Percentiles rank a stretch among this genome's conserved stretches.
Evolutionary conservation across 139 green algal genomes (phyloP).

Genomic region (Diplosphaera chodatii): DNA sequence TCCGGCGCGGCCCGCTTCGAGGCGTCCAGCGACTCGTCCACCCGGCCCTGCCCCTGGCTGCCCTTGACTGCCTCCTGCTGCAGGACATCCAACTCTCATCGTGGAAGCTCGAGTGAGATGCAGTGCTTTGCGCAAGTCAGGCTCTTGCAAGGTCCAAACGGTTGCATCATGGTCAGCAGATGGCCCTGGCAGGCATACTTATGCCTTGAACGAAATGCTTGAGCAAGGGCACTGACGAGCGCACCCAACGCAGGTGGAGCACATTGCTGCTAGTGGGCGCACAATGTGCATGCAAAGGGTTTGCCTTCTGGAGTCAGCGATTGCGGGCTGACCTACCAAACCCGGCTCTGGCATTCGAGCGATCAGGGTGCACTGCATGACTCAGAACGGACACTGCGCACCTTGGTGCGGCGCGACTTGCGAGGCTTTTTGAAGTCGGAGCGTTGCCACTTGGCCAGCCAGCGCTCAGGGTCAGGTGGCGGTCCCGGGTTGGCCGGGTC

Average conservation of each 20-base stretch:
- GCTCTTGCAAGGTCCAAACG: no score
- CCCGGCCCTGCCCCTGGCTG: conserved; percentile 60
- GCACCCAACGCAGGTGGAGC: no score
- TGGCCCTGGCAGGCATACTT: neutral
- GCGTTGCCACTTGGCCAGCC: conserved; percentile 92
- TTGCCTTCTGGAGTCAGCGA: no score
- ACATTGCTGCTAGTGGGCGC: no score
- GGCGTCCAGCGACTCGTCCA: conserved; percentile 41
- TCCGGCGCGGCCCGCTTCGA: conserved; percentile 4
- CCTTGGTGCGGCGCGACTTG: conserved; percentile 13
- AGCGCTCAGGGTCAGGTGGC: conserved; percentile 87
- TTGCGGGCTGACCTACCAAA: no score
- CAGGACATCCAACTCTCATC: neutral
- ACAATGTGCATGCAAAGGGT: no score
- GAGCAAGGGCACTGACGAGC: no score
- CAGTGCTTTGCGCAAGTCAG: no score
- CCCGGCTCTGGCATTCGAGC: conserved; percentile 22
- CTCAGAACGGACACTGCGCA: no score
- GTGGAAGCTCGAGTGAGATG: no score
- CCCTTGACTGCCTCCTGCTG: conserved; percentile 55
- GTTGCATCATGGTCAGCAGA: no score
- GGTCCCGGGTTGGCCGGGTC: conserved; percentile 78
- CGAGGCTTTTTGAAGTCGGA: conserved; percentile 66
- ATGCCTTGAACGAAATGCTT: conserved; percentile 25
- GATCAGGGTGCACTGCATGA: no score